Evolutionary conservation across 1,284 basidiomycete species (phyloP), one percentile per base, ranked within the genome.

Genomic region (Malassezia cuniculi): DNA sequence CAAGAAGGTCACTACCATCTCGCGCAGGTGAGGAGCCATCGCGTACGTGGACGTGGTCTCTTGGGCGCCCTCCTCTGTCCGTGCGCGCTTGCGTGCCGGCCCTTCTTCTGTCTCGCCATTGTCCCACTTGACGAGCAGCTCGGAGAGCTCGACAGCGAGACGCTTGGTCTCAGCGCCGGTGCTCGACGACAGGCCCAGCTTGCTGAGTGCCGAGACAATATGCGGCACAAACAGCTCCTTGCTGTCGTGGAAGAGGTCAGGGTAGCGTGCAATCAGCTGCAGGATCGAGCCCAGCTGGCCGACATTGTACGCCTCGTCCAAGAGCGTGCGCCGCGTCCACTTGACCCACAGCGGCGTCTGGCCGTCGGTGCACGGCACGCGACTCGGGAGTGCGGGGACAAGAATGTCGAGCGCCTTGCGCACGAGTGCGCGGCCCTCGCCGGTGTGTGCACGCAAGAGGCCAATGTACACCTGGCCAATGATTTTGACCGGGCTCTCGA

Each of bases 221-320:
- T 93, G 84, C 0, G 87, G 84, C n/a, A 97, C 78, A 68, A 97
- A 97, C 22, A 94, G 73, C 11, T 85, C 82, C 30, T 93, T 81
- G 47, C 86, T 84, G 34, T 84, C 79, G 71, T 84, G 97, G 72
- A 97, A 99, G 5, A 94, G 74, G 41, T 86, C 77, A 1, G 83
- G 78, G 53, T 97, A 86, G 46, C 86, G 82, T 45, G 87, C 80
- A 39, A 99, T 80, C 41, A 97, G 77, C 52, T 87, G 81, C 66
- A 94, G 90, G 36, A 95, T 84, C 45, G 81, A 80, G 49, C 82
- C 77, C 34, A 89, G 78, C 57, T 90, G 85, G 21, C 81, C 76
- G 31, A 84, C 77, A 25, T 64, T 62, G 47, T 79, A 78, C 2
- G 82, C 83, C 62, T 97, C 93, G 68, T 99, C 93, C 7, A 81